Percentiles rank a stretch among this genome's conserved stretches.
Conservation (phyloP, 2,329 filamentous ascomycete genomes). For the Catunica adiposa region DNA sequence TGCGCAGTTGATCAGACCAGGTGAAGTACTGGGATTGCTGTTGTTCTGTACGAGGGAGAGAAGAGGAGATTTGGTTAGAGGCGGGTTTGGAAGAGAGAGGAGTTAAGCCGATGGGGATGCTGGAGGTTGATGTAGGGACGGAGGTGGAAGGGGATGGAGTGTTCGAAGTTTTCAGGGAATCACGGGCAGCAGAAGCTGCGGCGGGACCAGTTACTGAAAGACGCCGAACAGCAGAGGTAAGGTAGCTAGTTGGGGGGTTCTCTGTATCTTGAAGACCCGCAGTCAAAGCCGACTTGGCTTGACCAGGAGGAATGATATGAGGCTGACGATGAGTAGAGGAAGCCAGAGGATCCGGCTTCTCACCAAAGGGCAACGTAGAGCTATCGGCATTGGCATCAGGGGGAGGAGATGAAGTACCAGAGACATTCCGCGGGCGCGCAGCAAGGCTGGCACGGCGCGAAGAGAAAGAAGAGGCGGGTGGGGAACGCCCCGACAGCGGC, state of each 20-base stretch:
- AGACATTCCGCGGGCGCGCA: conserved; percentile 7
- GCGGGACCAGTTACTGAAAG: conserved; percentile 10
- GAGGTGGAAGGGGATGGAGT: neutral
- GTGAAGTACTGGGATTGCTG: conserved; percentile 81
- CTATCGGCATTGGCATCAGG: neutral
- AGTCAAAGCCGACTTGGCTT: conserved; percentile 9
- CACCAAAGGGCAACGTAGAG: neutral
- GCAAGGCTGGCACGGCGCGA: conserved; percentile 13
- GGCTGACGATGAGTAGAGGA: too few relatives aligned
- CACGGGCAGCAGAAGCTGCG: conserved; percentile 2
- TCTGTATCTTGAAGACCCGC: conserved; percentile 1
- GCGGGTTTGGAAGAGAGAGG: conserved; percentile 5
- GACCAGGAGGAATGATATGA: neutral
- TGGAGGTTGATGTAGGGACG: neutral
- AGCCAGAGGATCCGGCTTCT: neutral
- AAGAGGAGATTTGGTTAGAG: conserved; percentile 6
- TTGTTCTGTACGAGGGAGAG: conserved; percentile 15
- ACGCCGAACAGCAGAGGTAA: conserved; percentile 11
- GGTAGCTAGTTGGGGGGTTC: conserved; percentile 5
- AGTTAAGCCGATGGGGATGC: neutral
- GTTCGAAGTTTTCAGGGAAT: neutral
- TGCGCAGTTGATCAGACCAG: conserved; percentile 90
- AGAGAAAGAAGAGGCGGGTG: conserved; percentile 4
- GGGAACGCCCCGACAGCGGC: conserved; percentile 7
- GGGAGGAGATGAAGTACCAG: conserved; percentile 12